Base-by-base conservation (phyloP, 257 asterid genomes). In the Verbena officinalis region DNA sequence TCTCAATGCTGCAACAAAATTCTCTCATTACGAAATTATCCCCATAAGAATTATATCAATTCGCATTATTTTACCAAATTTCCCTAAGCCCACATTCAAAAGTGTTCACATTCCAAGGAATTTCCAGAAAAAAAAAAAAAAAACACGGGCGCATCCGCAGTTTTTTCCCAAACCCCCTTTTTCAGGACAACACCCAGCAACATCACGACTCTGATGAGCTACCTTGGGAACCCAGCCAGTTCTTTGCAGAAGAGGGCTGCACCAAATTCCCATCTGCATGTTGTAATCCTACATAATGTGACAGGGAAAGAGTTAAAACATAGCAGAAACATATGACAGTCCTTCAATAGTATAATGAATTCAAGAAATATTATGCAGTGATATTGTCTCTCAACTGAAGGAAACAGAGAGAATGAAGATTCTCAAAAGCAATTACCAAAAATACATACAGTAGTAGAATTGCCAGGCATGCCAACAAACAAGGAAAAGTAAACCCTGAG, bases 151-250 rank as follows among this genome's bases (percentile, higher is more conserved):
- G 51, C 22, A 58, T n/a, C n/a, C n/a, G n/a, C n/a, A n/a, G n/a
- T n/a, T n/a, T n/a, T n/a, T n/a, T n/a, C n/a, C n/a, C n/a, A n/a
- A n/a, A n/a, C n/a, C n/a, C n/a, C n/a, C n/a, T n/a, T n/a, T n/a
- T n/a, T n/a, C n/a, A n/a, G n/a, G n/a, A n/a, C n/a, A n/a, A n/a
- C n/a, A n/a, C n/a, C n/a, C n/a, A n/a, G n/a, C n/a, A n/a, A n/a
- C n/a, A n/a, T n/a, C n/a, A n/a, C n/a, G n/a, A n/a, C n/a, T n/a
- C 87, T 27, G 91, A 84, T 39, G 95, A 77, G 82, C 82, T 82
- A 69, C 78, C 73, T 46, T 78, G 91, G 58, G 86, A 76, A 59
- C 84, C 82, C 62, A 80, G 78, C 95, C 95, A 84, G 64, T 52
- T 87, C 64, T 78, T 91, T 38, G 86, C 71, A 36, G 87, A 75